Base-by-base conservation (phyloP, 306 rosid species). In the Prunus davidiana region DNA sequence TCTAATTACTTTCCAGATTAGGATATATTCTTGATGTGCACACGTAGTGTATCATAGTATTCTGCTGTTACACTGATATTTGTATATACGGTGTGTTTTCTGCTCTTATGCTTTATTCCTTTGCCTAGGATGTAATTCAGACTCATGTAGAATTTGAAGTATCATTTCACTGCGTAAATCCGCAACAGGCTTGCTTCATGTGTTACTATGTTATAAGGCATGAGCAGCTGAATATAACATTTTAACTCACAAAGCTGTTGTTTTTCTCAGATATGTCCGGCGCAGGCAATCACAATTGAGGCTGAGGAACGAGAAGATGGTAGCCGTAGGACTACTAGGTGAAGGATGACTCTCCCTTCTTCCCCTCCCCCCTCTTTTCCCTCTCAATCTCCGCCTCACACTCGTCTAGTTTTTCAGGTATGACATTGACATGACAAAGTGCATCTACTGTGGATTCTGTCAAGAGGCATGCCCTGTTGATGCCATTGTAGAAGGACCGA, bases 391-490 rank as follows among this genome's bases (percentile, higher is more conserved):
- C 15, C 14, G 30, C 27, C 47, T 73, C 46, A 73, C 77, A 84
- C 45, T 52, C 69, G 18, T 82, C 64, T 46, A 57, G 72, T 51
- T 74, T 79, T 88, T 79, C 88, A 95, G 98, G 91, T 95, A 95
- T 57, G 99, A 95, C 77, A 95, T 95, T 89, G 99, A 95, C 90
- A 95, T 95, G 99, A 95, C 99, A 83, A 95, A 95, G 89, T 95
- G 99, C 89, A 95, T 95, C 86, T 95, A 92, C 76, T 95, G 99
- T 85, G 99, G 99, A 69, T 92, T 95, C 84, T 95, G 99, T 87
- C 99, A 95, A 92, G 99, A 95, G 87, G 99, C 99, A 27, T 95
- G 99, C 84, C 99, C 99, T 22, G 99, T 95, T 78, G 99, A 95
- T 86, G 99, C 99, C 79, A 95, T 95, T 78, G 99, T 95, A 54